Conservation (phyloP, 2,329 filamentous ascomycete genomes). For the Arthrobotrys megalospora region DNA sequence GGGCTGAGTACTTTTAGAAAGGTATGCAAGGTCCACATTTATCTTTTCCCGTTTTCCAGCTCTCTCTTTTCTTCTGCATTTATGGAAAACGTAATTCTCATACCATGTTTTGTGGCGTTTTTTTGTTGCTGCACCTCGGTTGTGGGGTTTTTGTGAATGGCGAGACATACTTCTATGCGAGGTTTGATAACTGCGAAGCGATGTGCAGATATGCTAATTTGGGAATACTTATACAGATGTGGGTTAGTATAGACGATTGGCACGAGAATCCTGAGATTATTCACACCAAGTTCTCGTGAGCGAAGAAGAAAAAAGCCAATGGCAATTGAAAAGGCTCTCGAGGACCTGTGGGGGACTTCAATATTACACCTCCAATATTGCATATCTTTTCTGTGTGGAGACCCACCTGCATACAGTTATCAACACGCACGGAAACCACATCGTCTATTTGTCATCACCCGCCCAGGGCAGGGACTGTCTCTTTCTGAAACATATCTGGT, state of each 20-base stretch:
- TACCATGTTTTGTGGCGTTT: conserved; percentile 52
- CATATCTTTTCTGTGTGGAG: conserved; percentile 2
- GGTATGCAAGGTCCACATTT: conserved; percentile 73
- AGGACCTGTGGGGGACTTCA: background rate
- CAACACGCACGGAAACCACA: background rate
- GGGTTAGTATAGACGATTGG: conserved; percentile 99
- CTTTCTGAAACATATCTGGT: conserved; percentile 24
- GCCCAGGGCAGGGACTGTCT: conserved; percentile 2
- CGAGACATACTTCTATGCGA: conserved; percentile 32
- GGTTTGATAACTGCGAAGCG: conserved; percentile 45
- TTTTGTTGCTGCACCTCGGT: conserved; percentile 52
- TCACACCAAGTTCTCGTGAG: conserved; percentile 93
- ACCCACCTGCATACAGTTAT: conserved; percentile 12
- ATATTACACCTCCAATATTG: conserved; percentile 12
- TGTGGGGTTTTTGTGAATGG: background rate
- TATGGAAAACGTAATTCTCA: conserved; percentile 37
- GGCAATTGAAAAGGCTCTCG: background rate
- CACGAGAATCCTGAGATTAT: conserved; percentile 99
- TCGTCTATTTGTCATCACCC: conserved; percentile 30
- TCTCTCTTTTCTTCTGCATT: background rate
- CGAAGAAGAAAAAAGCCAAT: conserved; percentile 13
- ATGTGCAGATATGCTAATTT: conserved; percentile 53
- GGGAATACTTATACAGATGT: conserved; percentile 78
- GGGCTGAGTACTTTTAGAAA: conserved; percentile 98
- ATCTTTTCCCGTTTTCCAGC: background rate